Evolutionary conservation across 2,329 filamentous ascomycete genomes (phyloP), one percentile per base, ranked within the genome.

Genomic region (Aspergillus udagawae): DNA sequence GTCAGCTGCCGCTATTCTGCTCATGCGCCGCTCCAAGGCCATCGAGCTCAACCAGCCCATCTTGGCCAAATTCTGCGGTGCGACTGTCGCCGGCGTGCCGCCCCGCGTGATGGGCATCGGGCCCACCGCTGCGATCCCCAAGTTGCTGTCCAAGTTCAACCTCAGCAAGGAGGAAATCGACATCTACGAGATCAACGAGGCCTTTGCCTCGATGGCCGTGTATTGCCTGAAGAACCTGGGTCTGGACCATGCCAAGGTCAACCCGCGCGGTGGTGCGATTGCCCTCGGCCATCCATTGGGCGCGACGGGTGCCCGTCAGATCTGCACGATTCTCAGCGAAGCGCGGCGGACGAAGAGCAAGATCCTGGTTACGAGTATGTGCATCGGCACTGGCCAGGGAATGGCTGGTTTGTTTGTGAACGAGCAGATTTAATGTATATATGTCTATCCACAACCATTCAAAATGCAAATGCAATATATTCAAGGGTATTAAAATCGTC

Each of bases 141-240:
- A 99, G 84, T 86, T 99, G 29, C 84, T 99, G 49, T 77, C 77
- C 70, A 88, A 94, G 79, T 86, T 88, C 82, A 86, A 88, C 76
- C 77, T 99, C 60, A 84, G 82, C 25, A 80, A 96, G 54, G 84
- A 88, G 58, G 94, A 97, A 67, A 84, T 94, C 60, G 94, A 99
- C 70, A 83, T 97, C 38, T 82, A 93, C 66, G 94, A 97, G 83
- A 78, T 99, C 71, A 99, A 99, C 80, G 94, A 99, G 83, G 94
- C 94, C 1, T 99, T 99, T 70, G 93, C 92, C 23, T 94, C 90
- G 53, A 97, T 97, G 94, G 92, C 91, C 1, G 92, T 97, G 29
- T 97, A 97, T 83, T 96, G 92, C 78, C 79, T 89, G 55, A 82
- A 91, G 68, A 85, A 93, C 75, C 68, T 80, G 9, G 68, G 84